phyloP scores from a whole-genome alignment of 352 stramenopile genomes.

The Phytophthora macrochlamydospora region DNA sequence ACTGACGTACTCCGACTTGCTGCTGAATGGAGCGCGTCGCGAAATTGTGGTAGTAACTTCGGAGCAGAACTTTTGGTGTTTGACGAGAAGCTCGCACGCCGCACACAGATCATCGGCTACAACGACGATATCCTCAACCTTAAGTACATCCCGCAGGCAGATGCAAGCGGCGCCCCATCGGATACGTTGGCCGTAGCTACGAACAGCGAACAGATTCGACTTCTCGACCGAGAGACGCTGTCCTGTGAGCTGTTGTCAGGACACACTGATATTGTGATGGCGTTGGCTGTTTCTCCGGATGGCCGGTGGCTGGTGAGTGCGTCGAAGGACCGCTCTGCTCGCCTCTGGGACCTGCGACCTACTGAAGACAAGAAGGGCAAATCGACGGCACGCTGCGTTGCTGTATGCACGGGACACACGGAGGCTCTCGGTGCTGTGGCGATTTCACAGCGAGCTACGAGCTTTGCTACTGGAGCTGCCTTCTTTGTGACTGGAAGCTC shows the following conservation, averaged over 20 bases:
- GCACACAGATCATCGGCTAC: conserved; percentile 89
- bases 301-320: conserved; percentile 92
- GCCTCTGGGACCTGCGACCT: conserved; percentile 88
- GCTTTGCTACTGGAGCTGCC: conserved; percentile 77
- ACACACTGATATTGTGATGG: conserved; percentile 98
- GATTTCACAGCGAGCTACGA: conserved; percentile 88
- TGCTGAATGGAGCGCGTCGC: conserved; percentile 55
- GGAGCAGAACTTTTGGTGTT: conserved; percentile 91
- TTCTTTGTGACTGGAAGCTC: conserved; percentile 97
- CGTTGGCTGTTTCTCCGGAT: conserved; percentile 91
- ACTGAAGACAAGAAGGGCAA: conserved; percentile 38
- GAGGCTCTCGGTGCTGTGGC: conserved; percentile 94
- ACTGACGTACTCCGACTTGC: conserved; percentile 58
- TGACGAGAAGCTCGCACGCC: conserved; percentile 67
- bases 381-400: conserved; percentile 74
- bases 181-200: conserved; percentile 94
- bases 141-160: conserved; percentile 89
- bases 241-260: conserved; percentile 95
- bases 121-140: conserved; percentile 99
- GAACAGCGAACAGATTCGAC: conserved; percentile 95
- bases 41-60: conserved; percentile 81
- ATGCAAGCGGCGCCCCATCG: conserved; percentile 49
- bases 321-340: conserved; percentile 94
- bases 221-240: conserved; percentile 92
- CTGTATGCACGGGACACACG: conserved; percentile 92